phyloP scores from a whole-genome alignment of 495 filamentous ascomycete genomes.

The Hypoxylon subgilvum region DNA sequence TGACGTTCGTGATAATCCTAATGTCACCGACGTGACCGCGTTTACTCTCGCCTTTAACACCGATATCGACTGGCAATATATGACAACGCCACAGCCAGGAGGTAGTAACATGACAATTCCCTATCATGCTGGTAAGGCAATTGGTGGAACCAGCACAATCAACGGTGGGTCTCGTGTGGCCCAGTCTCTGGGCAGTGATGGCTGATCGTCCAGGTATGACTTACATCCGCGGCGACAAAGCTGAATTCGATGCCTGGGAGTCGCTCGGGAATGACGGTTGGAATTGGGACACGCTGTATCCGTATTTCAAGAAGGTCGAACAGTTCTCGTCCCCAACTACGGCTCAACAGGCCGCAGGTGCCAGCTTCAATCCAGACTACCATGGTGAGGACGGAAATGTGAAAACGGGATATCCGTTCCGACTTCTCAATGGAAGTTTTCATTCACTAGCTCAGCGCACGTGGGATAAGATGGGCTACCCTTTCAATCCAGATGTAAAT shows the following conservation, averaged over 20 bases:
- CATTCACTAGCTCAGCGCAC: conserved; percentile 36
- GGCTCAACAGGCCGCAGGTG: conserved; percentile 49
- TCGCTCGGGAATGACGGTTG: conserved; percentile 61
- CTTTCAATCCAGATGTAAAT: conserved; percentile 49
- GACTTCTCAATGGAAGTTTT: conserved; percentile 40
- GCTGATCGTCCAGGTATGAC: conserved; percentile 51
- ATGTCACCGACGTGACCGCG: conserved; percentile 52
- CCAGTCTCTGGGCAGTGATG: neutral
- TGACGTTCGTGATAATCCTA: conserved; percentile 55
- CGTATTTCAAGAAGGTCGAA: conserved; percentile 55
- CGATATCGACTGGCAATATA: conserved; percentile 60
- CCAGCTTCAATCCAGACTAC: conserved; percentile 52
- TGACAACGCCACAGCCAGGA: conserved; percentile 52
- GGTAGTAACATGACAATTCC: conserved; percentile 43
- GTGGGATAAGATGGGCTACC: conserved; percentile 44
- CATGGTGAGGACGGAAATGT: conserved; percentile 56
- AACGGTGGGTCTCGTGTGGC: conserved; percentile 49
- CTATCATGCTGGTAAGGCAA: conserved; percentile 56
- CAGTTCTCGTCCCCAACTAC: conserved; percentile 46
- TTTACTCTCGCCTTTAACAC: conserved; percentile 52
- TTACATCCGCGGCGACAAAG: conserved; percentile 59
- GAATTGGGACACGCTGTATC: conserved; percentile 58
- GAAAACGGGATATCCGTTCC: conserved; percentile 55
- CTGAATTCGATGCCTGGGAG: conserved; percentile 67
- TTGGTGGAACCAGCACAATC: conserved; percentile 60